Evolutionary conservation across 2,329 filamentous ascomycete species (phyloP), one percentile per base, ranked within the genome.

Genomic region (Lomentospora prolificans): DNA sequence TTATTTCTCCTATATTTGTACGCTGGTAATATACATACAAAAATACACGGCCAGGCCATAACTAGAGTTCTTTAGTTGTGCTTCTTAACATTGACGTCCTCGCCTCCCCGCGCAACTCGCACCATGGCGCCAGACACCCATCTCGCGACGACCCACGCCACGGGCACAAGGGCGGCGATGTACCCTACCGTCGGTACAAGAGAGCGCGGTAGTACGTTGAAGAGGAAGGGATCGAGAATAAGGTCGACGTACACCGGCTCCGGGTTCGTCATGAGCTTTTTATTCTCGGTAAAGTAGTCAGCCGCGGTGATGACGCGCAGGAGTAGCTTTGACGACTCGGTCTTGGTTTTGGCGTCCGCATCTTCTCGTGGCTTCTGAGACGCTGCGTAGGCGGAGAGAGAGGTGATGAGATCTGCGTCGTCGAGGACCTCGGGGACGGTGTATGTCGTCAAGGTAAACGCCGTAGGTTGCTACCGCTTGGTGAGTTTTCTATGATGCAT

Each of bases 181-280:
- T 90, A 95, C 33, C 71, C 72, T 10, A 81, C 81, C 1, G 87
- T 92, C 19, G 88, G 84, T 22, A 87, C 64, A 14, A 97, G 74
- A 3, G 90, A 95, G 53, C 76, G 76, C 10, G 94, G 94, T 54
- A 97, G 76, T 14, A 90, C 65, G 72, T 95, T 94, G 64, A 85
- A 71, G 41, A 95, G 58, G 65, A 86, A 97, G 0, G 90, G 90
- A 68, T 97, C 94, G 24, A 99, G 80, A 63, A 96, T 87, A 68
- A 84, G 70, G 63, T 99, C 92, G 53, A 86, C 86, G 55, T 83
- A 74, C 3, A 97, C 90, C 0, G 84, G 81, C 2, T 85, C 85
- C 12, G 89, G 86, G 59, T 77, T 64, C 51, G 74, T 70, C 92
- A 97, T 97, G 64, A 96, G 78, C 1, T 78, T 78, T 59, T 74